phyloP scores from a whole-genome alignment of 108 stramenopile genomes.

The Stephanodiscus triporus region DNA sequence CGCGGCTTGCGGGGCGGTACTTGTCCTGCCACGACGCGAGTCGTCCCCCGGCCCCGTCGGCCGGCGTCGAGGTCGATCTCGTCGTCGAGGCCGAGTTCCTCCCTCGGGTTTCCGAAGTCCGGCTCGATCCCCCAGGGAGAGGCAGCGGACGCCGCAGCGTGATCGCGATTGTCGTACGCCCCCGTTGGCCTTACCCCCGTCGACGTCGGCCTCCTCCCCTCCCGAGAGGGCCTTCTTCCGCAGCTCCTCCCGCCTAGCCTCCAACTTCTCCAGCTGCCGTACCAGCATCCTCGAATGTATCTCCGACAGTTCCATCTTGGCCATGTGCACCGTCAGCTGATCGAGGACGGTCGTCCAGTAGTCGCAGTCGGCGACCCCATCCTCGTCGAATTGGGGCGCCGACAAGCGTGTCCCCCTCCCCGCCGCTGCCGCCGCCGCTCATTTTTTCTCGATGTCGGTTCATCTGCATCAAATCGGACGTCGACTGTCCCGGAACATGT shows the following conservation, averaged over 20 bases:
- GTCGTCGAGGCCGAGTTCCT: constrained; percentile 80
- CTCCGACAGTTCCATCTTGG: constrained; percentile 83
- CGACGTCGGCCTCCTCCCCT: constrained; percentile 35
- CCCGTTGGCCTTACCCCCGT: constrained; percentile 31
- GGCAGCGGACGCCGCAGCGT: constrained; percentile 35
- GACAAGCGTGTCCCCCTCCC: background rate
- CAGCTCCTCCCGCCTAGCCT: constrained; percentile 74
- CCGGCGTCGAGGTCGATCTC: constrained; percentile 58
- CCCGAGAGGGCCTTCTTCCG: constrained; percentile 44
- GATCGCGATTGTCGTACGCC: constrained; percentile 11
- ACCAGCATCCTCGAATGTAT: constrained; percentile 93
- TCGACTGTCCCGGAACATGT: constrained; percentile 83
- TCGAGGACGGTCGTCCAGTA: constrained; percentile 90
- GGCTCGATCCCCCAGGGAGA: constrained; percentile 64
- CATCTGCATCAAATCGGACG: constrained; percentile 81
- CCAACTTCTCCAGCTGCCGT: constrained; percentile 88
- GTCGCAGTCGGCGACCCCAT: constrained; percentile 63
- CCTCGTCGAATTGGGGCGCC: constrained; percentile 36
- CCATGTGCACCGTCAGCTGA: constrained; percentile 84
- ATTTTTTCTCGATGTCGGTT: constrained; percentile 82
- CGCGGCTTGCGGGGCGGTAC: constrained; percentile 96
- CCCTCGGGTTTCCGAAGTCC: constrained; percentile 87
- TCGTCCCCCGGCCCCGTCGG: background rate
- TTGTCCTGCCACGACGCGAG: constrained; percentile 89
- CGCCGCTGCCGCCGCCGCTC: constrained; percentile 19